Percentiles rank a stretch among this genome's conserved stretches.
Evolutionary conservation across 768 basidiomycete species (phyloP).

Genomic region (Psilocybe cyanescens): DNA sequence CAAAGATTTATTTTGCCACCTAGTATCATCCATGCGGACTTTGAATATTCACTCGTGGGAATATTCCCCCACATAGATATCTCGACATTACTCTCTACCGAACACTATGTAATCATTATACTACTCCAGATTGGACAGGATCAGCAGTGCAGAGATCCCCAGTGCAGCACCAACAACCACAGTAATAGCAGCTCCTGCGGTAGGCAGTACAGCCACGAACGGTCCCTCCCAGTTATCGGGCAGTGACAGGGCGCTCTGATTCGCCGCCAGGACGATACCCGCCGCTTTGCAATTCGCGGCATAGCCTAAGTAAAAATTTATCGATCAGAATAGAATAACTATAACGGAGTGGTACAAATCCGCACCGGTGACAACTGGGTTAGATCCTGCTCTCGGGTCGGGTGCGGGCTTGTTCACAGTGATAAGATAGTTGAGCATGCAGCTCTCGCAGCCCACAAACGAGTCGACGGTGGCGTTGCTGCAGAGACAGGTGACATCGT

Average conservation of each 20-base stretch:
- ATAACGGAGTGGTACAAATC: not conserved
- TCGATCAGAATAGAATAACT: slow-evolving; percentile 9
- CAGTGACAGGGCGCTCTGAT: slow-evolving; percentile 44
- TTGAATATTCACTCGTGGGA: slow-evolving; percentile 35
- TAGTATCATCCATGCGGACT: slow-evolving; percentile 27
- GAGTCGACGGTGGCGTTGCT: slow-evolving; percentile 37
- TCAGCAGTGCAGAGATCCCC: slow-evolving; percentile 47
- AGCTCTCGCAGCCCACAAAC: slow-evolving; percentile 64
- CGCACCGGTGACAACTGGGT: slow-evolving; percentile 59
- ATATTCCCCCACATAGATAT: slow-evolving; percentile 15
- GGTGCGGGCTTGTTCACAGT: slow-evolving; percentile 47
- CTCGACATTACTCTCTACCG: not conserved
- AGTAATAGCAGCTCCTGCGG: slow-evolving; percentile 44
- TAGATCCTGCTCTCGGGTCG: slow-evolving; percentile 63
- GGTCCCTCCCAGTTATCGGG: slow-evolving; percentile 68
- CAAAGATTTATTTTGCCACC: slow-evolving; percentile 25
- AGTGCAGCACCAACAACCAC: slow-evolving; percentile 50
- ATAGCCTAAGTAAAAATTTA: slow-evolving; percentile 49
- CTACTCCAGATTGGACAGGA: slow-evolving; percentile 59
- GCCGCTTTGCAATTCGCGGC: slow-evolving; percentile 44
- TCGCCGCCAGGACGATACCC: slow-evolving; percentile 42
- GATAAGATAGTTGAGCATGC: slow-evolving; percentile 65
- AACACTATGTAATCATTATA: not conserved
- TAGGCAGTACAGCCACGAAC: slow-evolving; percentile 47
- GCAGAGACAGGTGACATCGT: slow-evolving; percentile 62